Evolutionary conservation across 1,284 basidiomycete genomes (phyloP), one percentile per base, ranked within the genome.

Genomic region (Inonotus obliquus): DNA sequence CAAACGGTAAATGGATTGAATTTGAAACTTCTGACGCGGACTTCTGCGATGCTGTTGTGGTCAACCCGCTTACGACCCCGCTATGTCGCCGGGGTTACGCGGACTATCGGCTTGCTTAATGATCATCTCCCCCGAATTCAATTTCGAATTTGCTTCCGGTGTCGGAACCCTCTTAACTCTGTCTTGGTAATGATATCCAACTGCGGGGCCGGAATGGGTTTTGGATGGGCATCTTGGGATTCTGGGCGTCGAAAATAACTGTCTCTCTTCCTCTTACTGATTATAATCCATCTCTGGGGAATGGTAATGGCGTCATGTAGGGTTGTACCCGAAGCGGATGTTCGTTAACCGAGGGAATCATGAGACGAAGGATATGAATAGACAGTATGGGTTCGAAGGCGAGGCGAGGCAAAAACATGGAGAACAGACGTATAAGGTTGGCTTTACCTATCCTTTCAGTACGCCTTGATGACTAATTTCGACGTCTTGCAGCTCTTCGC

Each of bases 311-410:
- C 10, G 17, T 13, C 4, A 48, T 21, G 38, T 66, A 92, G 91
- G 92, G 94, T 77, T 96, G 57, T 94, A 92, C 75, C 95, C 94
- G 1, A 84, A 84, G 63, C 84, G 81, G 63, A 91, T 96, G 79
- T 95, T 83, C 73, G 85, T 97, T 71, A 98, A 97, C 74, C 85
- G 96, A 63, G 97, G 96, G 25, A 99, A 98, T 76, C 96, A 99
- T 73, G 96, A 99, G 77, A 91, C 96, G 57, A 94, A 91, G 74
- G 94, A 98, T 64, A 92, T 89, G 87, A 90, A 90, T 68, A 77
- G 87, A 48, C 85, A 92, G 17, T 96, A 97, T 74, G 94, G 96
- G 1, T 98, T 98, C 69, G 95, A 98, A 74, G 96, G 95, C 51
- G 96, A 99, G 76, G 93, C 89, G 58, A 97, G 96, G 73, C 90